A percentile compares a stretch with the other conserved stretches of the same genome.
These are phyloP conservation scores for Hanseniaspora nectarophila DNA, from an alignment of 805 yeast genomes.

Conservation along the genomic window DNA sequence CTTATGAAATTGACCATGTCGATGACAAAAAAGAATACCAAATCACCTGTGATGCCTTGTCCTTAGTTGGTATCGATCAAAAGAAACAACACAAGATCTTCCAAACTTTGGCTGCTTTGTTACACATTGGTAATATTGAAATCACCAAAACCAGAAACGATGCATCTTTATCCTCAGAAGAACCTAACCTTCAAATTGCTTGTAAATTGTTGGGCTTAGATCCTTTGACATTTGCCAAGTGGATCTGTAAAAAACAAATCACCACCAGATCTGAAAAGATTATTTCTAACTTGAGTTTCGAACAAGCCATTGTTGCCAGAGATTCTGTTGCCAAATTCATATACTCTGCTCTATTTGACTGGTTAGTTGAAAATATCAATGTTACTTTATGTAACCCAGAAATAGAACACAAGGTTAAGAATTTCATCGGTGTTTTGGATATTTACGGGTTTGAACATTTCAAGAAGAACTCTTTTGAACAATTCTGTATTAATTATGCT, in stretches of 20 bases:
- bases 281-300: constrained; percentile 64
- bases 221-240: constrained; percentile 61
- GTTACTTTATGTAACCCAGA: constrained; percentile 68
- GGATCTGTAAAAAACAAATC: constrained; percentile 88
- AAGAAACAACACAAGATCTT: constrained; percentile 57
- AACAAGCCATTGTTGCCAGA: constrained; percentile 80
- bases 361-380: constrained; percentile 83
- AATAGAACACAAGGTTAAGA: constrained; percentile 43
- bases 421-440: constrained; percentile 92
- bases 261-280: constrained; percentile 87
- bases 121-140: constrained; percentile 87
- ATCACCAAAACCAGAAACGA: constrained; percentile 74
- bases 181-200: constrained; percentile 70
- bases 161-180: constrained; percentile 72
- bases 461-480: constrained; percentile 88
- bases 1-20: constrained; percentile 54
- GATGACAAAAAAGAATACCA: constrained; percentile 72
- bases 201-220: constrained; percentile 76
- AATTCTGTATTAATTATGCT: constrained; percentile 92
- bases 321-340: constrained; percentile 95
- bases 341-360: constrained; percentile 83
- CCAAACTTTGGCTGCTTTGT: constrained; percentile 70
- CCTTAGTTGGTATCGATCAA: constrained; percentile 59
- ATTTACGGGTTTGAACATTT: constrained; percentile 96
- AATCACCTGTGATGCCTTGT: constrained; percentile 64